phyloP scores from a whole-genome alignment of 2,329 filamentous ascomycete species.

The Stenocarpella maydis region DNA sequence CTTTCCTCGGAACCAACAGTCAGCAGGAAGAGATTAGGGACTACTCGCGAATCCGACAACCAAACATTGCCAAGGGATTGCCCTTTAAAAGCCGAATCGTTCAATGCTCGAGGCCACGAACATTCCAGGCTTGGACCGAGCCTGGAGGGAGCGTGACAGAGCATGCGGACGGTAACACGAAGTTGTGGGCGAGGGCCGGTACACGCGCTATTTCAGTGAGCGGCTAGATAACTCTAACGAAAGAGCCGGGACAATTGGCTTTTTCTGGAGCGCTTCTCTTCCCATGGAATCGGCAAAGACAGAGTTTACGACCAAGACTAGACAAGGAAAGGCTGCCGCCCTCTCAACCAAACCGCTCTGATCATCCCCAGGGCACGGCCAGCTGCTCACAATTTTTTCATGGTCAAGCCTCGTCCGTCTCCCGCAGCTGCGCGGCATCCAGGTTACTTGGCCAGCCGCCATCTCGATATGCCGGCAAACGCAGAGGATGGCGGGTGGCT shows the following conservation, averaged over 20 bases:
- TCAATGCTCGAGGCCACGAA: slow-evolving; percentile 18
- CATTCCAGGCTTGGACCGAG: background rate
- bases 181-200: background rate
- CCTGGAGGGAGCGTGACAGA: background rate
- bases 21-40: slow-evolving; percentile 23
- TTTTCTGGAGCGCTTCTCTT: slow-evolving; percentile 28
- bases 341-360: slow-evolving; percentile 13
- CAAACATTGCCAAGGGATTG: background rate
- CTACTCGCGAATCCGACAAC: slow-evolving; percentile 2
- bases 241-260: slow-evolving; percentile 25
- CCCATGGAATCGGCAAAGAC: slow-evolving; percentile 29
- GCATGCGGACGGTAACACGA: background rate
- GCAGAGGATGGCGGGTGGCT: background rate
- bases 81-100: background rate
- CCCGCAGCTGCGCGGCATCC: slow-evolving; percentile 13
- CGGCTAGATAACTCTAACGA: slow-evolving; percentile 26
- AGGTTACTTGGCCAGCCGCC: slow-evolving; percentile 8
- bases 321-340: slow-evolving; percentile 18
- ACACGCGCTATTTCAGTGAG: slow-evolving; percentile 13
- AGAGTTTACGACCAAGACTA: slow-evolving; percentile 26
- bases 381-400: slow-evolving; percentile 1
- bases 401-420: background rate
- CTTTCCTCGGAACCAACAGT: background rate
- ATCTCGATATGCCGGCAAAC: slow-evolving; percentile 2
- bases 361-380: background rate